Evolutionary conservation across 1,284 basidiomycete genomes (phyloP).

Genomic region (Fistulinella cinereoalba): DNA sequence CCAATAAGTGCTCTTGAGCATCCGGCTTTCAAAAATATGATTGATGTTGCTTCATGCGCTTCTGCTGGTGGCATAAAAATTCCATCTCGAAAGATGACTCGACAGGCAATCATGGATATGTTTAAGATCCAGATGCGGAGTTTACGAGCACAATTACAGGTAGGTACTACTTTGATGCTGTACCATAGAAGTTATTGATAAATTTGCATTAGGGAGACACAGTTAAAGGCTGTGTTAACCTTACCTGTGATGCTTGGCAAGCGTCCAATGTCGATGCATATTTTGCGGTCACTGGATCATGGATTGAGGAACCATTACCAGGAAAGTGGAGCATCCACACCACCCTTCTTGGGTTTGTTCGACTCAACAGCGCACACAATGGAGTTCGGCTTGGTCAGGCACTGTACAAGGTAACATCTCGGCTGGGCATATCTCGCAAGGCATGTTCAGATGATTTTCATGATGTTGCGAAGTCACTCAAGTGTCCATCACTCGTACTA

Average conservation of each 20-base stretch:
- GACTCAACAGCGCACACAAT: constrained; percentile 7
- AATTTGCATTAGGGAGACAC: background rate
- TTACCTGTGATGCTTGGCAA: no score
- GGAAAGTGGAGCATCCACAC: constrained; percentile 5
- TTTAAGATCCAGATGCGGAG: constrained; percentile 3
- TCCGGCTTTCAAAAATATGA: constrained; percentile 24
- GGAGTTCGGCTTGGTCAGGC: background rate
- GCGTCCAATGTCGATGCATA: no score
- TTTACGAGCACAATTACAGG: background rate
- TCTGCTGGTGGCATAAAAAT: constrained; percentile 18
- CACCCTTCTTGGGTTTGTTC: constrained; percentile 4
- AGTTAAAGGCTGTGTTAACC: background rate
- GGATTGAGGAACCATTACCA: constrained; percentile 10
- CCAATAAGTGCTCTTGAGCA: constrained; percentile 27
- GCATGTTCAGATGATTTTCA: no score
- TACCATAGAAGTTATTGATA: no score
- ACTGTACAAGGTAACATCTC: background rate
- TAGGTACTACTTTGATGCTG: no score
- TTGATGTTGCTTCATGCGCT: constrained; percentile 21
- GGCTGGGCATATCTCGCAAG: background rate
- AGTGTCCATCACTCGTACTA: background rate
- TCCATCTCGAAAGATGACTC: constrained; percentile 4
- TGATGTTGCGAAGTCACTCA: no score
- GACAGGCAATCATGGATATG: constrained; percentile 1
- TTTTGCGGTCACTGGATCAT: constrained; percentile 17